These are phyloP conservation scores for Myxozyma neglecta DNA, from an alignment of 805 yeast species.

Conservation along the genomic window DNA sequence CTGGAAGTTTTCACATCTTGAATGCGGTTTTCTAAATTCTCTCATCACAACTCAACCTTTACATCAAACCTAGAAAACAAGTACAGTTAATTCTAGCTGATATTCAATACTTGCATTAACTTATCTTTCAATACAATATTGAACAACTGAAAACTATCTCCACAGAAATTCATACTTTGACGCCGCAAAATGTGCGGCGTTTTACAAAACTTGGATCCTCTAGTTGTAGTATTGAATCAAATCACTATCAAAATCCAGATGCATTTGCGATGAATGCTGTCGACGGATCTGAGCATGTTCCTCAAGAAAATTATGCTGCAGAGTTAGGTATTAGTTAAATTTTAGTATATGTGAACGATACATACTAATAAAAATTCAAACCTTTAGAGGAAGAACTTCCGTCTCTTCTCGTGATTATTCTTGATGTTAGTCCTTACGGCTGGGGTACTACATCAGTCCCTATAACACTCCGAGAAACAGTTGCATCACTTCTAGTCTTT, in stretches of 20 bases:
- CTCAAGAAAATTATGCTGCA: conserved; percentile 11
- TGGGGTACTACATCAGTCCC: conserved; percentile 49
- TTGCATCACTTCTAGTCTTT: conserved; percentile 68
- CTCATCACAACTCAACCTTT: too few species aligned
- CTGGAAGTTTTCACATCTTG: too few species aligned
- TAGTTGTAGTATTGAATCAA: not conserved
- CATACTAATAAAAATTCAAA: not conserved
- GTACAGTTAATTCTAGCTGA: too few species aligned
- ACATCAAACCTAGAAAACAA: too few species aligned
- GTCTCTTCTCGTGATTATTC: conserved; percentile 70
- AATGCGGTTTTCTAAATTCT: too few species aligned
- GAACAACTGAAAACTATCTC: too few species aligned
- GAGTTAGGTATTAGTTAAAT: conserved; percentile 9
- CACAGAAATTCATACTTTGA: too few species aligned
- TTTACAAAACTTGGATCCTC: not conserved
- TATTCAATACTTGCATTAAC: too few species aligned
- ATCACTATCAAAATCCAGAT: not conserved
- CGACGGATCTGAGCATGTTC: conserved; percentile 29
- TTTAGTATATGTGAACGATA: not conserved
- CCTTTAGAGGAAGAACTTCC: conserved; percentile 60
- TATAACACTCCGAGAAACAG: conserved; percentile 51
- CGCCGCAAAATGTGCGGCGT: not conserved
- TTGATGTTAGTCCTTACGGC: conserved; percentile 74
- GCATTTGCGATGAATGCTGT: conserved; percentile 25
- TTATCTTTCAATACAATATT: too few species aligned